Evolutionary conservation across 805 yeast genomes (phyloP).

Genomic region (Starmerella geochares): DNA sequence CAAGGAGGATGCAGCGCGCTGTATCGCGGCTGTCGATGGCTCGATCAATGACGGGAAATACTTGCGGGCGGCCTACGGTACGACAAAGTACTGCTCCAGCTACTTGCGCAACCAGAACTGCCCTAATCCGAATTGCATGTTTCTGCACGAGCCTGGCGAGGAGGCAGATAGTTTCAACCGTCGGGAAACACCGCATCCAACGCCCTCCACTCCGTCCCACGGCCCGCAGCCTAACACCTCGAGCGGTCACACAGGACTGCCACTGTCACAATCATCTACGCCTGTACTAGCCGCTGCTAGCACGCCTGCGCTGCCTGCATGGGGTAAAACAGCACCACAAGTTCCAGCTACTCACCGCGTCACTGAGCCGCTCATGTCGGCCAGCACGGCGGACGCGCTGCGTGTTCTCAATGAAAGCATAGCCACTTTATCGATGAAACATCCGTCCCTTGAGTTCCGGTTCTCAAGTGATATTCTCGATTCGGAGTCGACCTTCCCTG

Average conservation of each 20-base stretch:
- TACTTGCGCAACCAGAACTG: conserved; percentile 90
- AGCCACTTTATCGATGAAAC: conserved; percentile 12
- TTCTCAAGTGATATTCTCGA: conserved; percentile 13
- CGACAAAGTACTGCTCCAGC: conserved; percentile 96
- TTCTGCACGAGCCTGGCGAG: conserved; percentile 97
- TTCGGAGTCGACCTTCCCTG: conserved; percentile 16
- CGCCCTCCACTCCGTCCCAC: conserved; percentile 4
- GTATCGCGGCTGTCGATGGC: conserved; percentile 87
- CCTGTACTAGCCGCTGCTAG: conserved; percentile 14
- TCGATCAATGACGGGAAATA: conserved; percentile 83
- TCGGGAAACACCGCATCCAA: conserved; percentile 27
- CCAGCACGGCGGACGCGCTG: conserved; percentile 4
- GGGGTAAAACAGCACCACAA: conserved; percentile 20
- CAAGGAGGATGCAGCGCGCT: conserved; percentile 90
- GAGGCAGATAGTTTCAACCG: conserved; percentile 95
- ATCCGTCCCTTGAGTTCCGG: conserved; percentile 10
- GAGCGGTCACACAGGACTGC: neutral
- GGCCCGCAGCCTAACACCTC: conserved; percentile 16
- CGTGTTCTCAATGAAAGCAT: conserved; percentile 6
- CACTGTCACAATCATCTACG: neutral
- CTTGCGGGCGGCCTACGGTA: conserved; percentile 92
- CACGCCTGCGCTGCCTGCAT: conserved; percentile 21
- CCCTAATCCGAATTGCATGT: conserved; percentile 98
- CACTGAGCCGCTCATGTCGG: conserved; percentile 2
- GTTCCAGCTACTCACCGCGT: conserved; percentile 15